A percentile compares a stretch with the other conserved stretches of the same genome.
Conservation (phyloP, 306 rosid genomes). For the Echinosophora koreensis region DNA sequence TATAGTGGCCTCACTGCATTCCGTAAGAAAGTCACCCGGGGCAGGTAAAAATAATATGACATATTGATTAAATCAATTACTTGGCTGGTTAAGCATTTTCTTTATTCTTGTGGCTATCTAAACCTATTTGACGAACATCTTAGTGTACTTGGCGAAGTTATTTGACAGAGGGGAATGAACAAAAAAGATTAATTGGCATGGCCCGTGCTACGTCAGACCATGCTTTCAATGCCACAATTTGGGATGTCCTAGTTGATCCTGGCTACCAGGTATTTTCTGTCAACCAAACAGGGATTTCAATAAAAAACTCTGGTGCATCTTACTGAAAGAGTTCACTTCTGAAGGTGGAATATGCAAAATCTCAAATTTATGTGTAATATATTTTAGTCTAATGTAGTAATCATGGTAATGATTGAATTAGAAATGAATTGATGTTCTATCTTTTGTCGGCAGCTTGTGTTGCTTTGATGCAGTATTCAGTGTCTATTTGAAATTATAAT, state of each 20-base stretch:
- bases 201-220: conserved; percentile 99
- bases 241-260: conserved; percentile 99
- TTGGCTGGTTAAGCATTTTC: conserved; percentile 45
- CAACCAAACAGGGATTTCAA: conserved; percentile 34
- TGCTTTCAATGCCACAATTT: conserved; percentile 97
- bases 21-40: conserved; percentile 72
- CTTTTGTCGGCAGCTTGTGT: conserved; percentile 25
- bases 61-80: conserved; percentile 39
- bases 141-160: conserved; percentile 98
- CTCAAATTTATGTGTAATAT: not conserved
- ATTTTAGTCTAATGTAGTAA: conserved; percentile 21
- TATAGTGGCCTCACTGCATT: conserved; percentile 88
- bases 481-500: conserved; percentile 14
- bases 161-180: conserved; percentile 90
- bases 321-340: conserved; percentile 23
- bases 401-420: conserved; percentile 23
- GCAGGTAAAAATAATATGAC: conserved; percentile 70
- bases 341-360: conserved; percentile 27
- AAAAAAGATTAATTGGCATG: conserved; percentile 89
- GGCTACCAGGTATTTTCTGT: conserved; percentile 74
- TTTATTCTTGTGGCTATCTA: conserved; percentile 56
- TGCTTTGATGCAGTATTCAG: not conserved
- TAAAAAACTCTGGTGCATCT: conserved; percentile 1
- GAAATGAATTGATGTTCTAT: conserved; percentile 3
- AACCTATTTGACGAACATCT: conserved; percentile 81